These are phyloP conservation scores for Pyrus hybrid DNA, from an alignment of 331 rosid species.

Conservation along the genomic window DNA sequence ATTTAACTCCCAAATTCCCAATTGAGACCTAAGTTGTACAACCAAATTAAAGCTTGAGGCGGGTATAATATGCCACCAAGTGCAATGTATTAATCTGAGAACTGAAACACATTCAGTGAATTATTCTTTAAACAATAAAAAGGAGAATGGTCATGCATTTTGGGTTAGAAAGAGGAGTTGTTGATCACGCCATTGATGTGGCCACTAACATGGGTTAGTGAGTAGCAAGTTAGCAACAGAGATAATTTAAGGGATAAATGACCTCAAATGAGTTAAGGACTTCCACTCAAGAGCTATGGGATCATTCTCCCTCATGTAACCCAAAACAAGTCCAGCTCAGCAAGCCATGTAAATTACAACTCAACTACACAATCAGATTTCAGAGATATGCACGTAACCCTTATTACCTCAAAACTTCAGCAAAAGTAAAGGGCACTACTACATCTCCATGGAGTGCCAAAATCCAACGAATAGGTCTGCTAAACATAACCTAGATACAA, in stretches of 20 bases:
- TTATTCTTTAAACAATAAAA: too few species aligned
- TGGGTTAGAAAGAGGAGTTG: too few species aligned
- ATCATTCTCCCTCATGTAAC: neutral
- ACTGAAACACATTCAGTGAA: too few species aligned
- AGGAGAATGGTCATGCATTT: too few species aligned
- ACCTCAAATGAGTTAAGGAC: neutral
- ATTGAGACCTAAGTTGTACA: too few species aligned
- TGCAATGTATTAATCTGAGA: too few species aligned
- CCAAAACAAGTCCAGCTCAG: neutral
- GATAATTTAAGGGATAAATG: neutral
- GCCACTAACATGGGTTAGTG: too few species aligned
- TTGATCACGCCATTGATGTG: too few species aligned
- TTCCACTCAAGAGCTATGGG: neutral
- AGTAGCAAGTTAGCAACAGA: neutral
- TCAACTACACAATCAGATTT: neutral
- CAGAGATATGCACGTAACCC: neutral
- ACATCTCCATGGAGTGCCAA: conserved; percentile 80
- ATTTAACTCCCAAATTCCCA: too few species aligned
- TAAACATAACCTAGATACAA: conserved; percentile 64
- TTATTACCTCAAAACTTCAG: conserved; percentile 71
- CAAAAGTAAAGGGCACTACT: conserved; percentile 73
- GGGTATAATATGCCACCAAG: too few species aligned
- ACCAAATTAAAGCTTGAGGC: too few species aligned
- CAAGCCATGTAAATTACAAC: neutral
- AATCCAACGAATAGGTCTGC: conserved; percentile 95